Conservation (phyloP, 495 filamentous ascomycete species). For the Penicillium lagena region DNA sequence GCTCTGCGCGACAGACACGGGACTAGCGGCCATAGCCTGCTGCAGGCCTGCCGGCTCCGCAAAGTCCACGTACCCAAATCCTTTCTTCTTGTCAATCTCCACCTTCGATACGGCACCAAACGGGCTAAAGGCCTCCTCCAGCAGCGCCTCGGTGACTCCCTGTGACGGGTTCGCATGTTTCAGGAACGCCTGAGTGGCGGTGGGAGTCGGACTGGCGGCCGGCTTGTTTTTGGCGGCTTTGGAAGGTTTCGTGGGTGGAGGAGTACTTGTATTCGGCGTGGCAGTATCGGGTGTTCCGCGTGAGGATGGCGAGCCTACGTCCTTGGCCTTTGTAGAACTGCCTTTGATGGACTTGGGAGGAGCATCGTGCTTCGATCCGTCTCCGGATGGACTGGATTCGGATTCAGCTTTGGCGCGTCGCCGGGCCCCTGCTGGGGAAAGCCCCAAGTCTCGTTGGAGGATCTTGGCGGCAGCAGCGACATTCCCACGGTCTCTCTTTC, state of each 20-base stretch:
- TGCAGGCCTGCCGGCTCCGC: conserved; percentile 59
- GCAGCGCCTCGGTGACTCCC: conserved; percentile 74
- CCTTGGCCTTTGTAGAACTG: conserved; percentile 16
- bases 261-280: conserved; percentile 21
- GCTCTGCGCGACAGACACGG: conserved; percentile 72
- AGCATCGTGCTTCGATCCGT: conserved; percentile 22
- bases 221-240: conserved; percentile 29
- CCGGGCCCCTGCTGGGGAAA: conserved; percentile 54
- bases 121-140: conserved; percentile 61
- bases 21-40: conserved; percentile 75
- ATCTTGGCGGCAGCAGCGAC: conserved; percentile 75
- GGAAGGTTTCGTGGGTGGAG: conserved; percentile 21
- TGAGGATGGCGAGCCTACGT: conserved; percentile 18
- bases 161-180: conserved; percentile 91
- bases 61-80: conserved; percentile 88
- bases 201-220: conserved; percentile 31
- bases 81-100: conserved; percentile 89
- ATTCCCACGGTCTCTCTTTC: conserved; percentile 61
- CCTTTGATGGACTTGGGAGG: conserved; percentile 10
- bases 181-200: conserved; percentile 76
- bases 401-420: conserved; percentile 30
- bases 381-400: conserved; percentile 15
- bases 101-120: conserved; percentile 70
- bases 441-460: conserved; percentile 81
- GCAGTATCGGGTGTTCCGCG: conserved; percentile 14